phyloP scores from a whole-genome alignment of 2,329 filamentous ascomycete genomes.

The Ceratocystis destructans region DNA sequence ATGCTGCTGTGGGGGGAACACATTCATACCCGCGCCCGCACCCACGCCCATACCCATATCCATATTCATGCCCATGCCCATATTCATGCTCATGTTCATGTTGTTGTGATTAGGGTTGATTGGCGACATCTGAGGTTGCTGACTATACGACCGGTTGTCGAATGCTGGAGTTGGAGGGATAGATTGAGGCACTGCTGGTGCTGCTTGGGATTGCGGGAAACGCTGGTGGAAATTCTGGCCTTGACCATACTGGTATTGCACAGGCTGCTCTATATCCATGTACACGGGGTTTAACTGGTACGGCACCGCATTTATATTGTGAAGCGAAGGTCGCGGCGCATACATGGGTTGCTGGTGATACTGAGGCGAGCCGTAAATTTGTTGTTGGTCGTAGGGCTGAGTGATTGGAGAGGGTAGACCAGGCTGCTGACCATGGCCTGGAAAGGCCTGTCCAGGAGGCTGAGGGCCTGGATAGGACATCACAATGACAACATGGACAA shows the following conservation, averaged over 20 bases:
- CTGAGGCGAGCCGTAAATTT: slow-evolving; percentile 18
- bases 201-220: slow-evolving; percentile 6
- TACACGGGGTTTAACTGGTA: slow-evolving; percentile 16
- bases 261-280: slow-evolving; percentile 11
- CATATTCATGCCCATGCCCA: slow-evolving; percentile 20
- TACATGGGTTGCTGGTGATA: slow-evolving; percentile 25
- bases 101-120: slow-evolving; percentile 20
- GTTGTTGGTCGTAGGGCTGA: slow-evolving; percentile 20
- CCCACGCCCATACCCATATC: slow-evolving; percentile 7
- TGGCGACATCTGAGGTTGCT: slow-evolving; percentile 24
- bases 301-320: slow-evolving; percentile 23
- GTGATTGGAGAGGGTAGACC: slow-evolving; percentile 20
- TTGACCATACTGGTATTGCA: slow-evolving; percentile 14
- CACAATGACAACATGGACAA: slow-evolving; percentile 22
- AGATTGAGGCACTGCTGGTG: slow-evolving; percentile 3
- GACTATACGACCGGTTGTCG: slow-evolving; percentile 26
- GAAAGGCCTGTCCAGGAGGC: slow-evolving; percentile 25
- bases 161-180: slow-evolving; percentile 2
- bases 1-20: slow-evolving; percentile 13
- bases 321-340: slow-evolving; percentile 17
- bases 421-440: slow-evolving; percentile 23
- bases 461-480: slow-evolving; percentile 29
- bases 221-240: slow-evolving; percentile 8
- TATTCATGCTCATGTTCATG: slow-evolving; percentile 26
- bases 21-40: slow-evolving; percentile 9